Base-by-base conservation (phyloP, 768 basidiomycete species). In the Amanita pseudoporphyria region DNA sequence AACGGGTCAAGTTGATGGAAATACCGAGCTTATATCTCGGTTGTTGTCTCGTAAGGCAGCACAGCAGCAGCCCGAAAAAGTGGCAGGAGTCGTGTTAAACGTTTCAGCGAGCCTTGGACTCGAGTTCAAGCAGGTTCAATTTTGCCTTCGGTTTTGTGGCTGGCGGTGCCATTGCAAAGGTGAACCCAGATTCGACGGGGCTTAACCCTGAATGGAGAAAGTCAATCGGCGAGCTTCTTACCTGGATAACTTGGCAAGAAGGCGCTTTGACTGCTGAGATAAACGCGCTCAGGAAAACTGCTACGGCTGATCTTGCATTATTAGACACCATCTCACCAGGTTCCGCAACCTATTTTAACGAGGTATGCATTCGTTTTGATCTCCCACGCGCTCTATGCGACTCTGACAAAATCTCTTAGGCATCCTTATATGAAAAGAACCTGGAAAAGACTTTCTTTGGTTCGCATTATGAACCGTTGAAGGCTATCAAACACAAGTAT, bases 401-500 rank as follows among this genome's bases (percentile, higher is more conserved):
- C 13, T 9, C 14, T 48, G n/a, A n/a, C 36, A 22, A 38, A 10
- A 33, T 5, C 5, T 32, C 9, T 12, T 31, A 77, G 74, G 77
- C 69, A 3, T 72, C 69, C 1, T 52, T 67, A 24, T 69, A 70
- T 43, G 72, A 76, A 53, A 44, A 57, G 7, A 57, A 76, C 40
- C 69, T 66, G 45, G 59, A 68, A 54, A 53, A 64, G 14, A 63
- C 69, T 0, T 77, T 75, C 58, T 78, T 73, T 54, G 75, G 75
- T 1, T 50, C 62, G 1, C 71, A 78, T 51, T 73, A 74, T 38
- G 13, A 56, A 3, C 59, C 49, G 21, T 56, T 77, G 31, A 67
- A 64, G 53, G 54, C 49, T 0, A 71, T 78, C 59, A 78, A 78
- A 55, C 35, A 45, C 5, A 64, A 57, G 52, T 73, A 74, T 46